Evolutionary conservation across 140 eudicot species (phyloP).

Genomic region (Bidens hawaiensis): DNA sequence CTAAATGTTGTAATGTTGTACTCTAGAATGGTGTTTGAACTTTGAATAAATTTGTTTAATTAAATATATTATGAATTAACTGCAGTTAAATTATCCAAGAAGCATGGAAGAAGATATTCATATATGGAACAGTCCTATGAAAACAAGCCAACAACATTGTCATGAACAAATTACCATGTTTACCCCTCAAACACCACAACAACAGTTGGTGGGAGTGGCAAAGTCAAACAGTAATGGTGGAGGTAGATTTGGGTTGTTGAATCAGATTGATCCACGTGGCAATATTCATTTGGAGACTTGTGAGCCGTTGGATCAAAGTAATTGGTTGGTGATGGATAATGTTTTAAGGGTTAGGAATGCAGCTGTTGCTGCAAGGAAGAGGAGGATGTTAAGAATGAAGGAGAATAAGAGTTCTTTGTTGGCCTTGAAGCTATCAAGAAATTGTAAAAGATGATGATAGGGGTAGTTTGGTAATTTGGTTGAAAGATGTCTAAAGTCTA

Average conservation of each 20-base stretch:
- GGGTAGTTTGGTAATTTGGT: conserved; percentile 1
- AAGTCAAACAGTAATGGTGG: conserved; percentile 14
- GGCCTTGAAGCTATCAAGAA: conserved; percentile 10
- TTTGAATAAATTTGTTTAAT: background rate
- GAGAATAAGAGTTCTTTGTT: conserved; percentile 27
- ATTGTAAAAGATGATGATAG: conserved; percentile 12
- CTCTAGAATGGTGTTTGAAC: background rate
- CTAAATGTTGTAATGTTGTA: no score
- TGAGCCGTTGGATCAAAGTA: conserved; percentile 31
- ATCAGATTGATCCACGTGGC: conserved; percentile 33
- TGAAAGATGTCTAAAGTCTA: background rate
- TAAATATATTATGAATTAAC: background rate
- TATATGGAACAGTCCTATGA: conserved; percentile 14
- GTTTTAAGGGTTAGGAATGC: conserved; percentile 28
- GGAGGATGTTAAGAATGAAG: conserved; percentile 34
- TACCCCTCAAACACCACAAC: conserved; percentile 17
- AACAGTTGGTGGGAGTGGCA: conserved; percentile 13
- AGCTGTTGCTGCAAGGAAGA: conserved; percentile 59
- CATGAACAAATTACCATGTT: conserved; percentile 20
- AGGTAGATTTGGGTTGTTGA: conserved; percentile 21
- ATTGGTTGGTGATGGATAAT: conserved; percentile 12
- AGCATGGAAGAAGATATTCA: conserved; percentile 12
- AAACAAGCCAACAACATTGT: conserved; percentile 14
- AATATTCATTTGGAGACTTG: conserved; percentile 30
- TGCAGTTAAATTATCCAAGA: conserved; percentile 30